Evolutionary conservation across 1,284 basidiomycete genomes (phyloP).

Genomic region (Quambalaria eucalypti): DNA sequence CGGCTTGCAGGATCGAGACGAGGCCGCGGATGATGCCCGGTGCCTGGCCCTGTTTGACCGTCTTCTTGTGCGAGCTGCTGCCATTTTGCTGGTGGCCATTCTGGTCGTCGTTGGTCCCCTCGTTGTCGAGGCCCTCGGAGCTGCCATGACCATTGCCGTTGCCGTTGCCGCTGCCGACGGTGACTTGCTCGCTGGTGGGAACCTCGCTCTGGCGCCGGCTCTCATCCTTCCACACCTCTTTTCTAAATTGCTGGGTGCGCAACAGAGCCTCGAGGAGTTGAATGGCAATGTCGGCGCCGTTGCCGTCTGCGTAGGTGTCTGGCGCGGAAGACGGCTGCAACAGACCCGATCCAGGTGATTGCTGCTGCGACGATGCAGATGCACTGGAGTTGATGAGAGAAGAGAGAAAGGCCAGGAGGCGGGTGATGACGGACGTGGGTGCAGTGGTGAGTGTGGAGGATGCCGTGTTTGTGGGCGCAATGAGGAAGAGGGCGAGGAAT

Average conservation of each 20-base stretch:
- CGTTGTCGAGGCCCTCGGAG: constrained; percentile 11
- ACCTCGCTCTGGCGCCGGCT: constrained; percentile 18
- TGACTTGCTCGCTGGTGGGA: constrained; percentile 10
- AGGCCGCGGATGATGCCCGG: constrained; percentile 18
- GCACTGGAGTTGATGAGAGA: constrained; percentile 11
- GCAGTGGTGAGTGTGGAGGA: constrained; percentile 6
- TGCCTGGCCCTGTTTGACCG: constrained; percentile 6
- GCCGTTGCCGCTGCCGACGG: constrained; percentile 8
- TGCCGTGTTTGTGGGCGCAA: constrained; percentile 14
- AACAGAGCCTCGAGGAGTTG: constrained; percentile 82
- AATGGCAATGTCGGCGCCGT: constrained; percentile 78
- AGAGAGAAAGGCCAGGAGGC: constrained; percentile 22
- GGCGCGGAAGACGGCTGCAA: constrained; percentile 5
- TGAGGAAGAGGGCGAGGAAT: constrained; percentile 73
- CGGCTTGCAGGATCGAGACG: constrained; percentile 14
- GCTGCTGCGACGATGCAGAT: background rate
- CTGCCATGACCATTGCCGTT: constrained; percentile 4
- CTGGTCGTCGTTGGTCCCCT: constrained; percentile 5
- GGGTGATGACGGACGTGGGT: constrained; percentile 16
- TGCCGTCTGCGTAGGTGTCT: constrained; percentile 45
- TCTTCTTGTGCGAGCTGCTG: background rate
- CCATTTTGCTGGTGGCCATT: constrained; percentile 2
- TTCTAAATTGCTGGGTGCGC: constrained; percentile 66
- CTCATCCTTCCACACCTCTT: constrained; percentile 49
- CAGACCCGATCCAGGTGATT: constrained; percentile 1